A percentile compares a stretch with the other conserved stretches of the same genome.
These are phyloP conservation scores for Aspergillus hancockii DNA, from an alignment of 495 filamentous ascomycete species.

Conservation along the genomic window DNA sequence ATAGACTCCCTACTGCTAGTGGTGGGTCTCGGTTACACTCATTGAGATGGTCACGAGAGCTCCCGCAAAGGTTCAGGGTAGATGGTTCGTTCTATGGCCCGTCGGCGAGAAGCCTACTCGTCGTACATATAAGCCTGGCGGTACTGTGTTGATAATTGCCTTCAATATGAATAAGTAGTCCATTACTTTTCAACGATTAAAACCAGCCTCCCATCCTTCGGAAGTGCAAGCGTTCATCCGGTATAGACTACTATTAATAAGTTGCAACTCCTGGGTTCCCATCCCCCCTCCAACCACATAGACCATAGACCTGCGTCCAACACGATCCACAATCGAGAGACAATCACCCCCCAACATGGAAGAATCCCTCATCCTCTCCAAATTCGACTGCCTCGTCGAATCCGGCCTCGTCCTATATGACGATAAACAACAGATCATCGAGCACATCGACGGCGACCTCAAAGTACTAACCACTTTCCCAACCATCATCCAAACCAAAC, in stretches of 20 bases:
- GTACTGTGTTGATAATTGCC: constrained; percentile 3
- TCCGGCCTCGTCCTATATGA: constrained; percentile 6
- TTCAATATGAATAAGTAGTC: neutral
- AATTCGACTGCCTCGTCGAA: constrained; percentile 6
- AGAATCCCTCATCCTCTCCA: constrained; percentile 6
- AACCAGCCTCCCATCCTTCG: neutral
- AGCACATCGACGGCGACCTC: constrained; percentile 8
- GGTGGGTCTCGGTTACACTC: too few species aligned
- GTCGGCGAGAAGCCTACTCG: neutral
- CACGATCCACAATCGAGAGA: constrained; percentile 1
- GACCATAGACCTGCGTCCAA: neutral
- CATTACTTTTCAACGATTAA: neutral
- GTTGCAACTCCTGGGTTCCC: neutral
- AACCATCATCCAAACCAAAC: neutral
- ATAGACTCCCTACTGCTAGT: too few species aligned
- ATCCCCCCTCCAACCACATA: neutral
- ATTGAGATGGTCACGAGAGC: too few species aligned
- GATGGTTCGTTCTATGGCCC: neutral
- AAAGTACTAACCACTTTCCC: neutral
- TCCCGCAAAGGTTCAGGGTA: too few species aligned
- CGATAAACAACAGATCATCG: constrained; percentile 5
- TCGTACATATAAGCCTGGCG: neutral
- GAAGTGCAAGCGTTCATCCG: neutral
- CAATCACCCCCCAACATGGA: constrained; percentile 1
- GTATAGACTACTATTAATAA: neutral